Base-by-base conservation (phyloP, 805 yeast genomes). In the Saccharomycopsis capsularis region DNA sequence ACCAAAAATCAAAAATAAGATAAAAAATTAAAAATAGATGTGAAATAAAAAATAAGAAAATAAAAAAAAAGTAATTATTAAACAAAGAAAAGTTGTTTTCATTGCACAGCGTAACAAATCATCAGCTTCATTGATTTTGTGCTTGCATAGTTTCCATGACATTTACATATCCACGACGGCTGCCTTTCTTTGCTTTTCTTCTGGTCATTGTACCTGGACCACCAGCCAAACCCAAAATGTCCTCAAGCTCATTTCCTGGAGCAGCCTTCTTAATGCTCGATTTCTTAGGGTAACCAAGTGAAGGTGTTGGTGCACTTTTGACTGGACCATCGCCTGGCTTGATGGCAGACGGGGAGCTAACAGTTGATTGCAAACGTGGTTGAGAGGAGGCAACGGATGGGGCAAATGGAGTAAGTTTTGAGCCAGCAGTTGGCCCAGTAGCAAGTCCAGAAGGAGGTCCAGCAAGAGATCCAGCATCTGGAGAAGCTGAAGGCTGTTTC, bases 401-500 rank as follows among this genome's bases (percentile, higher is more conserved):
- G 13, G 32, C 32, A n/a, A n/a, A n/a, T n/a, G n/a, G n/a, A n/a
- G n/a, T n/a, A n/a, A n/a, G n/a, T n/a, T n/a, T n/a, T 27, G 32
- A 27, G 7, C 32, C 13, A 16, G 38, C 38, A 9, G 19, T 9
- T 34, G 38, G 38, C 7, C 32, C 32, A 13, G 11, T 27, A n/a
- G n/a, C n/a, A 7, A 27, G 32, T 7, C 32, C 32, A 13, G 11
- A 7, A 7, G 32, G 32, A 27, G 11, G 11, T 27, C 32, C 32
- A 27, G 32, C 32, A 27, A 7, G 7, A 9, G 19, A 11, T 6
- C 19, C 15, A 13, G 15, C 19, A 13, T 32, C 27, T 3, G 63
- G 54, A 21, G 57, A 50, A 3, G 61, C 55, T 21, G 58, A 51
- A 18, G 56, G 56, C 46, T 64, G 63, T 55, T 61, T 68, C 59